phyloP scores from a whole-genome alignment of 1,284 basidiomycete species.

The Marasmius fiardii region DNA sequence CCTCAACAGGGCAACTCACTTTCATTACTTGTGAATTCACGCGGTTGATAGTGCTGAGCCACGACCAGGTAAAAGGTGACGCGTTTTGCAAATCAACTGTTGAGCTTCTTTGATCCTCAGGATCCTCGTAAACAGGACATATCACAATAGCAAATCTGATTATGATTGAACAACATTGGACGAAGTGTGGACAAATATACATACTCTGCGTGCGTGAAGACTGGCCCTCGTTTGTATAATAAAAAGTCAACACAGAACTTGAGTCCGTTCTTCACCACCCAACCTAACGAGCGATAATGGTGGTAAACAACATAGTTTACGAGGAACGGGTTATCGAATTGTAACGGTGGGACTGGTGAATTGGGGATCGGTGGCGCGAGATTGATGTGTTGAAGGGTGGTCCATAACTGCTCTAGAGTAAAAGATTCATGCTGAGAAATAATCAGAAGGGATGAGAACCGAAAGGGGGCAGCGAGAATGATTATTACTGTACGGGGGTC shows the following conservation, averaged over 20 bases:
- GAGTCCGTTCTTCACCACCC: slow-evolving; percentile 94
- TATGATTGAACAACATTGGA: neutral
- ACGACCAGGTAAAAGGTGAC: slow-evolving; percentile 86
- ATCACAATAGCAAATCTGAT: slow-evolving; percentile 85
- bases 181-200: slow-evolving; percentile 23
- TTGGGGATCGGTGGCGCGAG: slow-evolving; percentile 29
- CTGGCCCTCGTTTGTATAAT: slow-evolving; percentile 92
- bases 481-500: slow-evolving; percentile 58
- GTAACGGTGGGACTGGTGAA: slow-evolving; percentile 27
- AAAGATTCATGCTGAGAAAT: slow-evolving; percentile 45
- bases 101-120: slow-evolving; percentile 62
- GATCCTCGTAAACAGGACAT: slow-evolving; percentile 87
- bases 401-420: slow-evolving; percentile 56
- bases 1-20: slow-evolving; percentile 40
- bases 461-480: neutral
- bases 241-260: slow-evolving; percentile 98
- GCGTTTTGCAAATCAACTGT: slow-evolving; percentile 61
- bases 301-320: slow-evolving; percentile 92
- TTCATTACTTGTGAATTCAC: slow-evolving; percentile 98
- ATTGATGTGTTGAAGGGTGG: slow-evolving; percentile 49
- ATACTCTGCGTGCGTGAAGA: slow-evolving; percentile 94
- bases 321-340: slow-evolving; percentile 90
- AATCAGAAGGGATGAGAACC: neutral
- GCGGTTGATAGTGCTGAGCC: slow-evolving; percentile 95
- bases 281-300: slow-evolving; percentile 96